phyloP scores from a whole-genome alignment of 2,329 filamentous ascomycete genomes.

The Colletotrichum tropicale region DNA sequence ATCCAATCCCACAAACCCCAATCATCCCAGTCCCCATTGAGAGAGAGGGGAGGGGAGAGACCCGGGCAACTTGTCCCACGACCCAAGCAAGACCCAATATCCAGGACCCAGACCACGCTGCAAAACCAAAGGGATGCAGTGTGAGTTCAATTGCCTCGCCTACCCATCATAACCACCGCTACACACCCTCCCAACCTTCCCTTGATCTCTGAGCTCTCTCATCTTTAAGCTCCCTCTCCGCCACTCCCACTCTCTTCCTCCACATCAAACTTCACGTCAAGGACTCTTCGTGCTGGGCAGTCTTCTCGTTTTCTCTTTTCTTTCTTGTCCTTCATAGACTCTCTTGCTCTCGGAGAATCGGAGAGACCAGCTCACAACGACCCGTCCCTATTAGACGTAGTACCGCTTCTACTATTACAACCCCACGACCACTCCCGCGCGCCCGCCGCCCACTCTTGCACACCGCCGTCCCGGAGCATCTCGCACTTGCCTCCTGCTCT shows the following conservation, averaged over 20 bases:
- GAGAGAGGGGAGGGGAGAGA: background rate
- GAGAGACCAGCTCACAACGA: slow-evolving; percentile 15
- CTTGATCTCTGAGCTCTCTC: slow-evolving; percentile 9
- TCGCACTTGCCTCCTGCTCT: slow-evolving; percentile 38
- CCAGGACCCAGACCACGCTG: slow-evolving; percentile 9
- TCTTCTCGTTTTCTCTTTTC: slow-evolving; percentile 19
- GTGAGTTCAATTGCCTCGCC: slow-evolving; percentile 12
- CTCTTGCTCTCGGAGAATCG: slow-evolving; percentile 15
- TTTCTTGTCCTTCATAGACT: slow-evolving; percentile 20
- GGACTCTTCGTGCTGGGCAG: slow-evolving; percentile 14
- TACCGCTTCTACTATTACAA: background rate
- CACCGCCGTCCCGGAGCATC: slow-evolving; percentile 13
- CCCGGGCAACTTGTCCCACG: background rate
- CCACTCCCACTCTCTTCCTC: background rate
- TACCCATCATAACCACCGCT: slow-evolving; percentile 12
- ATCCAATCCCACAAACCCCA: slow-evolving; percentile 8
- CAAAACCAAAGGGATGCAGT: slow-evolving; percentile 17
- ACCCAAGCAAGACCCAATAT: slow-evolving; percentile 11
- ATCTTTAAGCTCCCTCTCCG: slow-evolving; percentile 20
- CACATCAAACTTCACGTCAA: slow-evolving; percentile 9
- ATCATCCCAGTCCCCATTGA: slow-evolving; percentile 13
- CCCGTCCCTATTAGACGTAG: background rate
- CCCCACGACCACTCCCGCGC: background rate
- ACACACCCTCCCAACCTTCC: slow-evolving; percentile 9
- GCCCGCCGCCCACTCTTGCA: background rate